These are phyloP conservation scores for Flueggea neowawraea DNA, from an alignment of 441 rosid genomes.

Conservation along the genomic window DNA sequence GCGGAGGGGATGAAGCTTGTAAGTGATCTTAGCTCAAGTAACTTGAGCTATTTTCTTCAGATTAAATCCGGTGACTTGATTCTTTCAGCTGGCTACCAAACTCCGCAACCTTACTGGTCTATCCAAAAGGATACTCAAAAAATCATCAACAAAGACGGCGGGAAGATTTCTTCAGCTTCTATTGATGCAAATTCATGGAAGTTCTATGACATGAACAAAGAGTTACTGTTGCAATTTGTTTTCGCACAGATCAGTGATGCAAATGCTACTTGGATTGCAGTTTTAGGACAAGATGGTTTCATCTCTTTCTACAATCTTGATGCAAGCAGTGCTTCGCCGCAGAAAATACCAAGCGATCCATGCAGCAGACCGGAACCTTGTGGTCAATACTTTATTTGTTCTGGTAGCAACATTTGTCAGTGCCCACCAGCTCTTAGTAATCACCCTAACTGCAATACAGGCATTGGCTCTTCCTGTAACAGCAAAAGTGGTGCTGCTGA, in stretches of 20 bases:
- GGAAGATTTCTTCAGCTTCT: constrained; percentile 37
- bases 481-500: constrained; percentile 27
- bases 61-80: constrained; percentile 69
- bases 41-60: constrained; percentile 66
- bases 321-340: constrained; percentile 21
- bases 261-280: constrained; percentile 73
- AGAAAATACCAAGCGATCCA: constrained; percentile 52
- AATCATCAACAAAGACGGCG: constrained; percentile 46
- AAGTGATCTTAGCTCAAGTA: constrained; percentile 39
- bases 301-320: constrained; percentile 56
- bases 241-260: constrained; percentile 30
- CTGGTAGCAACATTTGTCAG: constrained; percentile 43
- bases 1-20: constrained; percentile 69
- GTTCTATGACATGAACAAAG: constrained; percentile 52
- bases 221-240: constrained; percentile 51
- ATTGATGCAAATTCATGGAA: constrained; percentile 71
- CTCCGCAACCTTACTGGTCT: constrained; percentile 89
- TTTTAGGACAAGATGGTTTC: constrained; percentile 54
- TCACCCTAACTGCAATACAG: constrained; percentile 45
- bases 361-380: constrained; percentile 83
- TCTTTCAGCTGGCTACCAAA: constrained; percentile 55
- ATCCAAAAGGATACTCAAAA: constrained; percentile 38
- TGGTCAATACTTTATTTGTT: constrained; percentile 53
- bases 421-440: constrained; percentile 58
- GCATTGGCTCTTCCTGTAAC: constrained; percentile 53